Conservation (phyloP, 2,329 filamentous ascomycete species). For the Aotearoamyces nothofagi region DNA sequence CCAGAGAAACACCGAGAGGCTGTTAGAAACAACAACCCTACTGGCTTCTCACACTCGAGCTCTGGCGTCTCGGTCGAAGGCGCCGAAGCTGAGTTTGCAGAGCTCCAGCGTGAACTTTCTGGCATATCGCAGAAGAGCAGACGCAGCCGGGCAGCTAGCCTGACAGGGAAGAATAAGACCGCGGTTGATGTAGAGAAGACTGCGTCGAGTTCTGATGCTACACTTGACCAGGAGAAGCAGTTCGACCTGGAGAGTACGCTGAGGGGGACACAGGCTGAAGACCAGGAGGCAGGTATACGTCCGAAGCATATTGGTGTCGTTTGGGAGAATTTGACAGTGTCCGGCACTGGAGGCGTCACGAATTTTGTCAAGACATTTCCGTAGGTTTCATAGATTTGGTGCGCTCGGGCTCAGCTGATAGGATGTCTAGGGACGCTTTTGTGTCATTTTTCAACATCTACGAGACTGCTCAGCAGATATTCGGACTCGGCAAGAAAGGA, state of each 20-base stretch:
- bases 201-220: conserved; percentile 23
- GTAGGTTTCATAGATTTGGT: no score
- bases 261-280: conserved; percentile 55
- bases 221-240: conserved; percentile 33
- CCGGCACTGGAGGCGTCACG: conserved; percentile 56
- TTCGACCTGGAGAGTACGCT: conserved; percentile 68
- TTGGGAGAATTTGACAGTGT: conserved; percentile 65
- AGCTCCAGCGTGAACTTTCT: conserved; percentile 47
- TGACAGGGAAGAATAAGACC: no score
- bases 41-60: conserved; percentile 25
- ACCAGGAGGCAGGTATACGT: conserved; percentile 63
- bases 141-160: conserved; percentile 22
- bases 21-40: conserved; percentile 29
- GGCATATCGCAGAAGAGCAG: conserved; percentile 37
- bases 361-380: conserved; percentile 48
- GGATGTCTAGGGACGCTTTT: conserved; percentile 47
- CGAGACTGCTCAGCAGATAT: no score
- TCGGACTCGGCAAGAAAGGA: conserved; percentile 53
- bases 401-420: no score
- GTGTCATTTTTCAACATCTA: conserved; percentile 65
- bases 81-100: conserved; percentile 55
- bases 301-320: conserved; percentile 67
- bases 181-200: conserved; percentile 44
- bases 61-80: conserved; percentile 46
- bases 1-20: conserved; percentile 24